Percentiles rank a stretch among this genome's conserved stretches.
Evolutionary conservation across 352 stramenopile genomes (phyloP).

Genomic region (Phytopythium oedochilum): DNA sequence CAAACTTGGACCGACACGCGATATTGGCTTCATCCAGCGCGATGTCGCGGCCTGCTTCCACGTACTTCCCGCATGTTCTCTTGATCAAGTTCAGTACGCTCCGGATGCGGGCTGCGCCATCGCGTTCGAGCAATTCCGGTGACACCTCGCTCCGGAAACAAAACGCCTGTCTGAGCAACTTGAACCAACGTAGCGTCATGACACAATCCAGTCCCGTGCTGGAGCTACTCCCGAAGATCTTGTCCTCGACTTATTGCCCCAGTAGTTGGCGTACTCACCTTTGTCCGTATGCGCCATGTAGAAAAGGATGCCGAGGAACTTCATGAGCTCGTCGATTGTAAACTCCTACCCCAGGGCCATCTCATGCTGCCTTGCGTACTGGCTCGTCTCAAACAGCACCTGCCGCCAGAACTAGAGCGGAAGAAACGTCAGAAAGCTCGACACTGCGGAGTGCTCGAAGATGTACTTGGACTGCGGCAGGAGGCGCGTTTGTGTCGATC

Average conservation of each 20-base stretch:
- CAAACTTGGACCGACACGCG: slow-evolving; percentile 19
- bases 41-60: slow-evolving; percentile 18
- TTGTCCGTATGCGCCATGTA: slow-evolving; percentile 18
- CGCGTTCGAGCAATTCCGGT: no score
- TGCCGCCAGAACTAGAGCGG: slow-evolving; percentile 9
- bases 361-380: background rate
- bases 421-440: slow-evolving; percentile 10
- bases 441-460: slow-evolving; percentile 5
- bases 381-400: slow-evolving; percentile 1
- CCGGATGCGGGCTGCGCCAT: slow-evolving; percentile 12
- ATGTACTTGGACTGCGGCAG: slow-evolving; percentile 2
- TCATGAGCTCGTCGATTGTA: slow-evolving; percentile 19
- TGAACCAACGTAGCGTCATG: slow-evolving; percentile 18
- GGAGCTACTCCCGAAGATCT: slow-evolving; percentile 4
- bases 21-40: slow-evolving; percentile 21
- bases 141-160: slow-evolving; percentile 8
- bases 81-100: slow-evolving; percentile 22
- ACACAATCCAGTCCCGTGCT: slow-evolving; percentile 7
- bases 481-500: slow-evolving; percentile 1
- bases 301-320: slow-evolving; percentile 23
- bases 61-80: slow-evolving; percentile 12
- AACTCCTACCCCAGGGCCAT: background rate
- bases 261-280: slow-evolving; percentile 20
- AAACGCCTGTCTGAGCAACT: slow-evolving; percentile 12
- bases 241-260: slow-evolving; percentile 14